These are phyloP conservation scores for Thymus quinquecostatus DNA, from an alignment of 257 asterid species.

Conservation along the genomic window DNA sequence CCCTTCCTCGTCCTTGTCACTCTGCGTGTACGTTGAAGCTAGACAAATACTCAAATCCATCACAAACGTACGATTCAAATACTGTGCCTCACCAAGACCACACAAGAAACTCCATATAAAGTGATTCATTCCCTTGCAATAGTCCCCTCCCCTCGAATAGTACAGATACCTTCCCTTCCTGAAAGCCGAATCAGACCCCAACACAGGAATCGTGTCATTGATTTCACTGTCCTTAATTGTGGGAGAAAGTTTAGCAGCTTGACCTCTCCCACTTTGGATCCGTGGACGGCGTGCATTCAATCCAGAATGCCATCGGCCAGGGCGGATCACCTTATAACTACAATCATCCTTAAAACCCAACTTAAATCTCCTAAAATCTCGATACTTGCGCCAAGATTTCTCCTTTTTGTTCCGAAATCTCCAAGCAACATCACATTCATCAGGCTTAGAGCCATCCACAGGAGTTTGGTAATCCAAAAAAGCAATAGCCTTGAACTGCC, in stretches of 20 bases:
- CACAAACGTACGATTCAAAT: slow-evolving; percentile 86
- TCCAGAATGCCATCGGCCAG: slow-evolving; percentile 94
- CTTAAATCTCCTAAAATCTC: slow-evolving; percentile 92
- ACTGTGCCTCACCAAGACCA: slow-evolving; percentile 96
- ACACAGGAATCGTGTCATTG: slow-evolving; percentile 79
- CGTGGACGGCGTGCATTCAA: slow-evolving; percentile 80
- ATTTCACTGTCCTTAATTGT: slow-evolving; percentile 69
- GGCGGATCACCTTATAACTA: slow-evolving; percentile 63
- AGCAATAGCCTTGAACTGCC: slow-evolving; percentile 63
- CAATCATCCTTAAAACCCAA: slow-evolving; percentile 74
- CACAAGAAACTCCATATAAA: slow-evolving; percentile 92
- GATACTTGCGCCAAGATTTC: slow-evolving; percentile 91
- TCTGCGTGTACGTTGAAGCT: slow-evolving; percentile 70
- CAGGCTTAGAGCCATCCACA: slow-evolving; percentile 70
- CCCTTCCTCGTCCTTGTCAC: slow-evolving; percentile 78
- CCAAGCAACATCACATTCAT: slow-evolving; percentile 96
- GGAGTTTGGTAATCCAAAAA: slow-evolving; percentile 82
- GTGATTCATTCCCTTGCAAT: slow-evolving; percentile 95
- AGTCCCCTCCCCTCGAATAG: slow-evolving; percentile 92
- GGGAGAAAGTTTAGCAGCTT: slow-evolving; percentile 40
- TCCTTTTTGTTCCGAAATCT: slow-evolving; percentile 87
- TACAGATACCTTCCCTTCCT: slow-evolving; percentile 83
- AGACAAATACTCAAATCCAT: slow-evolving; percentile 74
- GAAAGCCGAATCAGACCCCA: slow-evolving; percentile 71
- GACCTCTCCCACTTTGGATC: slow-evolving; percentile 41